A percentile compares a stretch with the other conserved stretches of the same genome.
Conservation (phyloP, 2,329 filamentous ascomycete species). For the Penicillium nordicum region DNA sequence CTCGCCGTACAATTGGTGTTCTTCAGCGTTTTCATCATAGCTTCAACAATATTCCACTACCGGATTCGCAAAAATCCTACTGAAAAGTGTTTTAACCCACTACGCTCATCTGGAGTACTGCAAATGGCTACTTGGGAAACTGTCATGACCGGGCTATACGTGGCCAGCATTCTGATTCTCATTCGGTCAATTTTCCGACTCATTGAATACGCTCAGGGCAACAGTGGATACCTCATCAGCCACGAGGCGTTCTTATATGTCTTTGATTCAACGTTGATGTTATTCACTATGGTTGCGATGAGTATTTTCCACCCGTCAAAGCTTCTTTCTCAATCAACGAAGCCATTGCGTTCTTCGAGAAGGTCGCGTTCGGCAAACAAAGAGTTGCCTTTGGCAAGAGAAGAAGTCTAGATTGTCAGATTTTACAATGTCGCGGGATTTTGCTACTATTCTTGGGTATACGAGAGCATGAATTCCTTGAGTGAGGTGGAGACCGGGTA, state of each 20-base stretch:
- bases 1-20: constrained; percentile 19
- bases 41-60: constrained; percentile 15
- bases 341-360: background rate
- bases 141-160: background rate
- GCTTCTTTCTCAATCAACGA: background rate
- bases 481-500: background rate
- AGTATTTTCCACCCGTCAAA: constrained; percentile 1
- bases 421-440: background rate
- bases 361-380: background rate
- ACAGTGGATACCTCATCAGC: constrained; percentile 20
- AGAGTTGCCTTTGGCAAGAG: background rate
- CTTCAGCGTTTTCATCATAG: constrained; percentile 17
- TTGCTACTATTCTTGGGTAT: background rate
- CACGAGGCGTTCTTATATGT: constrained; percentile 24
- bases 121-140: background rate
- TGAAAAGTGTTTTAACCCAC: background rate
- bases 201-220: constrained; percentile 21
- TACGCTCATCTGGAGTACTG: background rate
- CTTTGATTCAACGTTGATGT: constrained; percentile 14
- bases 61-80: constrained; percentile 13
- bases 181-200: constrained; percentile 20
- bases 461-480: background rate
- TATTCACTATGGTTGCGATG: constrained; percentile 2
- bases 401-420: background rate
- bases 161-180: constrained; percentile 18